Evolutionary conservation across 345 rosid genomes (phyloP).

Genomic region (Brassica carinata): DNA sequence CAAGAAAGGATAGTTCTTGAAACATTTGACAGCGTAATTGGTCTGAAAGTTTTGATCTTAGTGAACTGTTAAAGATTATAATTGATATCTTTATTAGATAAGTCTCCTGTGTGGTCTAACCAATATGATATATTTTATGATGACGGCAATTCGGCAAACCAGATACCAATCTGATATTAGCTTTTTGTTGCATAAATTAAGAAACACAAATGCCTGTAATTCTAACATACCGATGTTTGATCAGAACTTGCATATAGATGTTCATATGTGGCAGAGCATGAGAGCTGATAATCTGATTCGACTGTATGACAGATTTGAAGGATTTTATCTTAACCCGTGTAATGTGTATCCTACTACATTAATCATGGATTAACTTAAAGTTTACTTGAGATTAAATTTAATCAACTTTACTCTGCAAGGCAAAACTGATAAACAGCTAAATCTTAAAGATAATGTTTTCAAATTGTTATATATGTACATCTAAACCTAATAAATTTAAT

Average conservation of each 20-base stretch:
- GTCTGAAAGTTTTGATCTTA: constrained; percentile 31
- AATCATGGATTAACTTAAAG: neutral
- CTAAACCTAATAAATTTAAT: neutral
- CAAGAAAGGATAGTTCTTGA: neutral
- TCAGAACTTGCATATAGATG: neutral
- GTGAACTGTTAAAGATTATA: constrained; percentile 30
- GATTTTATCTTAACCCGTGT: neutral
- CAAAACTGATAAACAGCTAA: neutral
- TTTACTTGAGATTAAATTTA: neutral
- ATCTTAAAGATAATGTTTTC: neutral
- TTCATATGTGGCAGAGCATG: constrained; percentile 5
- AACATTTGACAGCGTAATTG: constrained; percentile 34
- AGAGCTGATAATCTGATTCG: neutral
- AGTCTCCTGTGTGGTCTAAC: constrained; percentile 13
- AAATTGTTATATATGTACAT: neutral
- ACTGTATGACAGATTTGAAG: neutral
- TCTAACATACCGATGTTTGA: constrained; percentile 4
- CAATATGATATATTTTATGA: neutral
- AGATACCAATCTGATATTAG: neutral
- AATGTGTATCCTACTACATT: neutral
- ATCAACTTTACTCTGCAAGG: neutral
- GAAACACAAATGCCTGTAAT: neutral
- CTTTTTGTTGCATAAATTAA: neutral
- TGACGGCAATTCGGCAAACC: neutral
- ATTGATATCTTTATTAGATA: neutral